Evolutionary conservation across 257 asterid species (phyloP), one percentile per base, ranked within the genome.

Genomic region (Solanum dulcamara): DNA sequence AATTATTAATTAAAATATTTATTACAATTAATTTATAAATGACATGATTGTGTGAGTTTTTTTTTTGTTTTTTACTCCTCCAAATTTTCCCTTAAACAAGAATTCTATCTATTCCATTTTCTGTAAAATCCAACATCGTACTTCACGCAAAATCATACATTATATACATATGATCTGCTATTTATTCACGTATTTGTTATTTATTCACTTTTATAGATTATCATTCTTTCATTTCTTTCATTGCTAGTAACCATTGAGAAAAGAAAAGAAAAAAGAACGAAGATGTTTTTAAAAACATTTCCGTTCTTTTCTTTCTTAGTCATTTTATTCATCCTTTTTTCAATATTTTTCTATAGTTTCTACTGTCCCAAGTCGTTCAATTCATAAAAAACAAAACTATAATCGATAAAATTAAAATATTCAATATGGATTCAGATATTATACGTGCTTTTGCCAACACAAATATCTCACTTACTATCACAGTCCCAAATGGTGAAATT

Each of bases 401-500:
- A 81, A 96, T 96, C 84, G 97, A 96, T 89, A 91, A 94, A 10
- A 86, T 96, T 70, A 95, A 96, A 26, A 84, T 94, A 55, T 96
- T 94, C 60, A 94, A 96, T 81, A 92, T 86, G 32, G 93, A 94
- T 89, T 97, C 96, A 3, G 94, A 96, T 46, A 92, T 96, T 88
- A 90, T 96, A 86, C 87, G 90, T 37, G 98, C 97, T 22, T 96
- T 96, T 89, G 93, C 96, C 86, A 80, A 70, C 88, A 95, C 98
- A 24, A 95, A 94, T 0, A 95, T 96, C 79, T 81, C 86, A 26
- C 93, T 96, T 86, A 94, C 95, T 70, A 92, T 96, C 42, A 94
- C 97, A 17, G 86, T 92, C 57, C 97, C 97, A 13, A 96, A 95
- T 81, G 96, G 95, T 32, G 97, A 95, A 51, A 94, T 96, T 85